These are phyloP conservation scores for Peronospora belbahrii DNA, from an alignment of 352 stramenopile genomes.

Conservation along the genomic window DNA sequence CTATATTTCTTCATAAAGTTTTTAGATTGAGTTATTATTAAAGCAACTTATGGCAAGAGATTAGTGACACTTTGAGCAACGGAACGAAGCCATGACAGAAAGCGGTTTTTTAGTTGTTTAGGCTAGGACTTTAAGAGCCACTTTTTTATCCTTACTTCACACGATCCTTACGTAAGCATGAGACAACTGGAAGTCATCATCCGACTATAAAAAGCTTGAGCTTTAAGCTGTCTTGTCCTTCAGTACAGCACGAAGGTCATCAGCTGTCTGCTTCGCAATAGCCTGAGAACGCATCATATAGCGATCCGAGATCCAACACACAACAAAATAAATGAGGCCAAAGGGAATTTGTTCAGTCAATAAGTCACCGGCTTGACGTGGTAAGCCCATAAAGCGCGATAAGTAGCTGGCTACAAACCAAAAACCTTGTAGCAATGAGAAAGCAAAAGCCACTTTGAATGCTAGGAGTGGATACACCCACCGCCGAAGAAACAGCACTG, in stretches of 20 bases:
- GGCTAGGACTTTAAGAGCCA: no score
- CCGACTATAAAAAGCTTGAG: no score
- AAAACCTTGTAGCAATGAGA: slow-evolving; percentile 60
- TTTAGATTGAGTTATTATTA: not conserved
- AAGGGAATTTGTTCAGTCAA: slow-evolving; percentile 56
- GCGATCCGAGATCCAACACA: slow-evolving; percentile 72
- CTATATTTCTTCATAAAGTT: slow-evolving; percentile 42
- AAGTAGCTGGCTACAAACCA: slow-evolving; percentile 57
- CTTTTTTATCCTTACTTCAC: no score
- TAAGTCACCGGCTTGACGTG: slow-evolving; percentile 48
- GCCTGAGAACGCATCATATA: slow-evolving; percentile 72
- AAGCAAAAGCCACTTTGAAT: slow-evolving; percentile 73
- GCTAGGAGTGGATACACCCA: slow-evolving; percentile 51
- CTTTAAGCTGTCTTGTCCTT: slow-evolving; percentile 24
- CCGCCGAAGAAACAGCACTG: slow-evolving; percentile 57
- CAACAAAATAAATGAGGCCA: slow-evolving; percentile 61
- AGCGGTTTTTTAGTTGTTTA: no score
- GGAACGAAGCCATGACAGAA: no score
- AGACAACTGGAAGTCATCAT: no score
- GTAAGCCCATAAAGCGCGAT: slow-evolving; percentile 35
- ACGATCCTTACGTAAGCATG: no score
- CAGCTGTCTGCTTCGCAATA: slow-evolving; percentile 51
- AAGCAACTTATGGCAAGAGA: not conserved
- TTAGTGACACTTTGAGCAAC: no score
- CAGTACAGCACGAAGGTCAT: slow-evolving; percentile 52